phyloP scores from a whole-genome alignment of 2,329 filamentous ascomycete genomes.

The Pseudogymnoascus sp. region DNA sequence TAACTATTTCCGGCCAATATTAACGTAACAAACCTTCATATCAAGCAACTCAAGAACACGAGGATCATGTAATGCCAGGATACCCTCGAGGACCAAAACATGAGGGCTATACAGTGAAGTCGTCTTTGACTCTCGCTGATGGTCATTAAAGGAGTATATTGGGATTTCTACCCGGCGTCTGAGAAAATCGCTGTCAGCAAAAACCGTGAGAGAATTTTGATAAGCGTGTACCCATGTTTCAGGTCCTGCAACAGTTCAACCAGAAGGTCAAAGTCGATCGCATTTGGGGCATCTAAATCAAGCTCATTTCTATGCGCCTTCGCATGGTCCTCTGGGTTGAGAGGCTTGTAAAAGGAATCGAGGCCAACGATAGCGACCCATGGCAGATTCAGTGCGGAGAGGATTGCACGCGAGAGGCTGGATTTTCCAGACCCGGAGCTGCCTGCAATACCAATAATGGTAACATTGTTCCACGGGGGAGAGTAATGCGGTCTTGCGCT shows the following conservation, averaged over 20 bases:
- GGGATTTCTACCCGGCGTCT: conserved; percentile 71
- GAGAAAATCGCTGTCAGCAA: conserved; percentile 5
- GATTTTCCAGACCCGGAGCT: conserved; percentile 94
- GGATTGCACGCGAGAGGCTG: conserved; percentile 84
- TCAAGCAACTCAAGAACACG: conserved; percentile 81
- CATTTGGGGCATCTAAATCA: conserved; percentile 90
- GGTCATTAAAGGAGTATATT: conserved; percentile 89
- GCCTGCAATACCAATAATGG: conserved; percentile 92
- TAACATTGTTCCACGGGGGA: conserved; percentile 91
- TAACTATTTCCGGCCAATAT: conserved; percentile 9
- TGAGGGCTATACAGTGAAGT: conserved; percentile 93
- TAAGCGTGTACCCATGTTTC: conserved; percentile 68
- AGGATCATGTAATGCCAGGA: conserved; percentile 85
- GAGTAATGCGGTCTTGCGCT: conserved; percentile 66
- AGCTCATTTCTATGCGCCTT: conserved; percentile 85
- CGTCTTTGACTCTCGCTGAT: conserved; percentile 69
- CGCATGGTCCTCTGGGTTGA: conserved; percentile 69
- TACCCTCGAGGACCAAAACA: conserved; percentile 90
- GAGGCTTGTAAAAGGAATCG: conserved; percentile 95
- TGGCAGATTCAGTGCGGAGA: conserved; percentile 79
- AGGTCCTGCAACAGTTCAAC: conserved; percentile 73
- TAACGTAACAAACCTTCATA: conserved; percentile 56
- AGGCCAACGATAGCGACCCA: conserved; percentile 98
- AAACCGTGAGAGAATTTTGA: neutral
- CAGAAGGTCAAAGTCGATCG: conserved; percentile 88